A percentile compares a stretch with the other conserved stretches of the same genome.
Evolutionary conservation across 129 eudicot species (phyloP).

Genomic region (Oenanthe sinensis): DNA sequence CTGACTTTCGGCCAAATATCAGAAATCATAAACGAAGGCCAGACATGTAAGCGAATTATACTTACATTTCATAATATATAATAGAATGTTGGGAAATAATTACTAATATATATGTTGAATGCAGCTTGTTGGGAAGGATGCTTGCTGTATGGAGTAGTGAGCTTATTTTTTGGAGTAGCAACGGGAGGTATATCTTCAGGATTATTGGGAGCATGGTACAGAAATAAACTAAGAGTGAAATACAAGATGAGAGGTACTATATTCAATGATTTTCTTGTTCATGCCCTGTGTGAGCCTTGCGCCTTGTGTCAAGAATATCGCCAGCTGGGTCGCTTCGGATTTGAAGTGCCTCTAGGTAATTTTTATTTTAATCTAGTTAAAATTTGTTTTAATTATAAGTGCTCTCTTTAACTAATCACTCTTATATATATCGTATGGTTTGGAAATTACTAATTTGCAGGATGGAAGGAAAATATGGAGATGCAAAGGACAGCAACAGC

Average conservation of each 20-base stretch:
- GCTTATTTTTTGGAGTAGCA: not conserved
- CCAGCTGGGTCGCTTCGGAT: slow-evolving; percentile 1
- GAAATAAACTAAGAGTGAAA: not conserved
- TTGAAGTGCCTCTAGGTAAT: slow-evolving; percentile 9
- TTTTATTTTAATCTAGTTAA: not conserved
- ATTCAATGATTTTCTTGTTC: not conserved
- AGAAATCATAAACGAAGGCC: slow-evolving; percentile 55
- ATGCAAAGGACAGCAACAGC: slow-evolving; percentile 8
- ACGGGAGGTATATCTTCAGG: not conserved
- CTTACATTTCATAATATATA: not conserved
- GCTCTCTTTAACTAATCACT: no score
- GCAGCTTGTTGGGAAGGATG: slow-evolving; percentile 13
- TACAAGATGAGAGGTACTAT: not conserved
- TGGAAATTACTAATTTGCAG: not conserved
- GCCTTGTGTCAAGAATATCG: slow-evolving; percentile 14
- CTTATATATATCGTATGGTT: not conserved
- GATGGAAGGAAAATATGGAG: slow-evolving; percentile 11
- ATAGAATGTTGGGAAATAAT: not conserved
- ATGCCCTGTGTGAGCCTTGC: slow-evolving; percentile 4
- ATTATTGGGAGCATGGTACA: not conserved
- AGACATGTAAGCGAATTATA: slow-evolving; percentile 31
- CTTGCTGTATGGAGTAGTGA: not conserved
- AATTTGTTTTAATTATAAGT: not conserved
- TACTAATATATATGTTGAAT: not conserved
- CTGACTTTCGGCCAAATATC: slow-evolving; percentile 49